Conservation (phyloP, 2,329 filamentous ascomycete species). For the Moelleriella libera region DNA sequence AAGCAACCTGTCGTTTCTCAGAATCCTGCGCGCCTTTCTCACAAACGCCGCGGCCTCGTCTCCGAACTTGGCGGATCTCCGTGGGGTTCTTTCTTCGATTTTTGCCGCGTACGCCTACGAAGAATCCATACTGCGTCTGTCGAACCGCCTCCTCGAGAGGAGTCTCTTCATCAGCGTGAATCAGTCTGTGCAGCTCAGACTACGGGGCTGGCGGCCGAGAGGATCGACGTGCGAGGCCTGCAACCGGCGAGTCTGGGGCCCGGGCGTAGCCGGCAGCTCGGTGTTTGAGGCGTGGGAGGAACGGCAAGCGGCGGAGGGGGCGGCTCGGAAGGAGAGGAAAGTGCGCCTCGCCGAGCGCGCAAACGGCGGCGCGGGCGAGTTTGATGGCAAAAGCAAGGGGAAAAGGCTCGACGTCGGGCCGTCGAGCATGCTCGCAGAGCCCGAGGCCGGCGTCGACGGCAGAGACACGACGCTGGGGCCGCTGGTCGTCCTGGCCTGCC, state of each 20-base stretch:
- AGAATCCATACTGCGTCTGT: conserved; percentile 71
- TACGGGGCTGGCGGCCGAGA: conserved; percentile 77
- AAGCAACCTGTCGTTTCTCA: conserved; percentile 67
- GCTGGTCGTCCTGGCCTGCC: conserved; percentile 53
- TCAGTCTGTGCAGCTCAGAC: conserved; percentile 58
- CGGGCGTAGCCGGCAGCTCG: conserved; percentile 55
- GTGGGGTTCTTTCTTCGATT: conserved; percentile 72
- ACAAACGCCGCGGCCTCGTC: conserved; percentile 67
- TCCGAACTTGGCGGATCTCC: conserved; percentile 75
- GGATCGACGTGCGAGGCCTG: conserved; percentile 84
- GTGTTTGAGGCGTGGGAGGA: conserved; percentile 76
- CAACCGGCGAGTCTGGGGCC: conserved; percentile 72
- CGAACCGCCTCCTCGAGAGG: conserved; percentile 75
- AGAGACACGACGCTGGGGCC: conserved; percentile 43
- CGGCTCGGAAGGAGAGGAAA: conserved; percentile 28
- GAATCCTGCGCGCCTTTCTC: conserved; percentile 79
- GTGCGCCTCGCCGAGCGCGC: conserved; percentile 19
- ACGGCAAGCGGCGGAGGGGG: conserved; percentile 33
- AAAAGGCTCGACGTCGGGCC: conserved; percentile 25
- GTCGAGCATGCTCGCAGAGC: conserved; percentile 24
- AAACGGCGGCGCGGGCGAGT: conserved; percentile 19
- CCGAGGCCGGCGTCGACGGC: conserved; percentile 9
- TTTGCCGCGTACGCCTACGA: conserved; percentile 95
- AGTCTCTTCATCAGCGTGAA: conserved; percentile 77
- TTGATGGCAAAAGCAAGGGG: conserved; percentile 26